Evolutionary conservation across 164 flowering plant species (phyloP).

Genomic region (Akebia trifoliata): DNA sequence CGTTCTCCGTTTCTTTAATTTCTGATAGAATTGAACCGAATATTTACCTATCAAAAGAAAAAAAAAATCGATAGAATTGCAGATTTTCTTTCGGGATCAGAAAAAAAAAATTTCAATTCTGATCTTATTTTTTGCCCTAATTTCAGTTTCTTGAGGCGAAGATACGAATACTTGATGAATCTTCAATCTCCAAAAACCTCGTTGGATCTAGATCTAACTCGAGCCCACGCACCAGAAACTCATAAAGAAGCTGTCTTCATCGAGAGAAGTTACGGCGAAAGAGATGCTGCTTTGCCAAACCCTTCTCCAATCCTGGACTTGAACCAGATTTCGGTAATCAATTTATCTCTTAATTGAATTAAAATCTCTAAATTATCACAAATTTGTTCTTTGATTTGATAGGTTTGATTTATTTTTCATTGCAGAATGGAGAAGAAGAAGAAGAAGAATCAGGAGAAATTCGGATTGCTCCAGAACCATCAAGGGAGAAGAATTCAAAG

Average conservation of each 20-base stretch:
- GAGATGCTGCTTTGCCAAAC: conserved; percentile 12
- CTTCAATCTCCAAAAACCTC: conserved; percentile 19
- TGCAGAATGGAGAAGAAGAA: conserved; percentile 36
- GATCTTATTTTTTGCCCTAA: background rate
- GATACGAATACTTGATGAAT: conserved; percentile 37
- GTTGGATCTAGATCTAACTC: conserved; percentile 12
- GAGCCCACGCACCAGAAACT: conserved; percentile 10
- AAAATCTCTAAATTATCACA: background rate
- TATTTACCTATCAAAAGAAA: no score
- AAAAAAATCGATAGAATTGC: conserved; percentile 1
- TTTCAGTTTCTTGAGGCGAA: conserved; percentile 52
- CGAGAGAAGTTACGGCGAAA: no score
- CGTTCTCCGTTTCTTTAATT: background rate
- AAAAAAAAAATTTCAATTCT: background rate
- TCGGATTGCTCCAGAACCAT: conserved; percentile 26
- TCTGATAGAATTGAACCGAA: background rate
- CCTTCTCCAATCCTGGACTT: conserved; percentile 49
- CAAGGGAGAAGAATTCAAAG: conserved; percentile 35
- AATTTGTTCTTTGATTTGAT: background rate
- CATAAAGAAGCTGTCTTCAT: conserved; percentile 6
- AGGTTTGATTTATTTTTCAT: background rate
- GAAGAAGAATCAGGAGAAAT: conserved; percentile 36
- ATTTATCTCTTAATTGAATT: background rate
- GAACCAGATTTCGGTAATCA: conserved; percentile 64
- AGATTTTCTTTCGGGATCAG: background rate